These are phyloP conservation scores for Globisporangium radiosum DNA, from an alignment of 352 stramenopile species.

Conservation along the genomic window DNA sequence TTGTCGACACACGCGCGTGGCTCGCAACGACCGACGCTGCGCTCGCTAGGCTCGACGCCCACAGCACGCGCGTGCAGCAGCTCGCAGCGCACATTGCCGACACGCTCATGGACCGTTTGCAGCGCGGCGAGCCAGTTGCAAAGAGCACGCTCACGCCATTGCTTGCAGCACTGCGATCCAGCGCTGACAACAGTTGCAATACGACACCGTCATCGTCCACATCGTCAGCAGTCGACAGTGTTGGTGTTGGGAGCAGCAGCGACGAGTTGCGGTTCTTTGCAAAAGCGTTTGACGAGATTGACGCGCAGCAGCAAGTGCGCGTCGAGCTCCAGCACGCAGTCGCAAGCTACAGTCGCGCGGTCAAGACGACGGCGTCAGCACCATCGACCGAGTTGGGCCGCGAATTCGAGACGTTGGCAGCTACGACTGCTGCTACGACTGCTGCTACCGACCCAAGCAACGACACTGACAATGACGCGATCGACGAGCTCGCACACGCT, in stretches of 20 bases:
- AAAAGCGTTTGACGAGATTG: constrained; percentile 58
- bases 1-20: constrained; percentile 32
- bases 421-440: not conserved
- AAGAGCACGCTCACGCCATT: constrained; percentile 40
- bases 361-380: constrained; percentile 17
- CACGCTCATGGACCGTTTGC: constrained; percentile 39
- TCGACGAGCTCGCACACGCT: not conserved
- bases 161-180: constrained; percentile 43
- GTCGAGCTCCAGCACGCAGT: constrained; percentile 41
- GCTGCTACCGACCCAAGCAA: constrained; percentile 1
- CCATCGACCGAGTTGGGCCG: not conserved
- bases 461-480: not conserved
- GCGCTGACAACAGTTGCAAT: constrained; percentile 21
- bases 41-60: constrained; percentile 29
- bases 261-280: constrained; percentile 68
- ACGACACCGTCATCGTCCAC: constrained; percentile 13
- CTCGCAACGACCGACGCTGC: constrained; percentile 34
- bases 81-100: constrained; percentile 36
- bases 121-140: constrained; percentile 39
- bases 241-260: constrained; percentile 20
- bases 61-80: constrained; percentile 37
- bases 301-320: constrained; percentile 47
- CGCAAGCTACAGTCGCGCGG: constrained; percentile 26
- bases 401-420: no score
- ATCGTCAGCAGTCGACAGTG: constrained; percentile 8